A percentile compares a stretch with the other conserved stretches of the same genome.
phyloP scores from a whole-genome alignment of 2,329 filamentous ascomycete genomes.

The Simplicillium aogashimaense region DNA sequence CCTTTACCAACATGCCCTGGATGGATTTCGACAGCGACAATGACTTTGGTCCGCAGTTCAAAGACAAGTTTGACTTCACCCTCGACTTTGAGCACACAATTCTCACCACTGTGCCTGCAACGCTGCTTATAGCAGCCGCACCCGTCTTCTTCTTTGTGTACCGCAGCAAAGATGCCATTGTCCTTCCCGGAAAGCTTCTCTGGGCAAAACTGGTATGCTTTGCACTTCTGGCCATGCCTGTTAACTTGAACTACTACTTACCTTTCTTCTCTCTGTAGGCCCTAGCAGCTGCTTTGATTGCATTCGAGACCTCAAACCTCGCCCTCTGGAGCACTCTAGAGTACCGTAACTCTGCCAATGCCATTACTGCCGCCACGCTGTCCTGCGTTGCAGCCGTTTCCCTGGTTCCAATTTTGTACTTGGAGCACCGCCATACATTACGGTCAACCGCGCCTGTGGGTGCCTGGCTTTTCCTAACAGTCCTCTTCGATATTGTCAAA shows the following conservation, averaged over 20 bases:
- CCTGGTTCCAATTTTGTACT: background rate
- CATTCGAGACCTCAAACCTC: too few relatives aligned
- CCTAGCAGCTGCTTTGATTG: too few relatives aligned
- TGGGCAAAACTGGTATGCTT: background rate
- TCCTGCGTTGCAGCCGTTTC: background rate
- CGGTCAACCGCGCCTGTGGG: background rate
- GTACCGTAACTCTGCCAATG: background rate
- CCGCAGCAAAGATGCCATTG: background rate
- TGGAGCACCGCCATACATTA: background rate
- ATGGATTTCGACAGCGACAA: background rate
- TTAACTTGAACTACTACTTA: too few relatives aligned
- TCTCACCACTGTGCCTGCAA: background rate
- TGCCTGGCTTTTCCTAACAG: background rate
- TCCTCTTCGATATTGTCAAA: background rate
- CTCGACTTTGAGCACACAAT: background rate
- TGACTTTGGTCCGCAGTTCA: background rate
- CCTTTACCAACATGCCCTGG: too few relatives aligned
- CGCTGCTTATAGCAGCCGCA: background rate
- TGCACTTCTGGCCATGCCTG: too few relatives aligned
- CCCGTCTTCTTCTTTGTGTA: background rate
- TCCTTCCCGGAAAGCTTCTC: background rate
- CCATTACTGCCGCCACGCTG: background rate
- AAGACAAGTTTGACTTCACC: background rate
- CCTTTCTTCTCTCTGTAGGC: too few relatives aligned
- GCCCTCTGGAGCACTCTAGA: background rate